Percentiles rank a stretch among this genome's conserved stretches.
phyloP scores from a whole-genome alignment of 2,329 filamentous ascomycete species.

The Apiospora rasikravindrae region DNA sequence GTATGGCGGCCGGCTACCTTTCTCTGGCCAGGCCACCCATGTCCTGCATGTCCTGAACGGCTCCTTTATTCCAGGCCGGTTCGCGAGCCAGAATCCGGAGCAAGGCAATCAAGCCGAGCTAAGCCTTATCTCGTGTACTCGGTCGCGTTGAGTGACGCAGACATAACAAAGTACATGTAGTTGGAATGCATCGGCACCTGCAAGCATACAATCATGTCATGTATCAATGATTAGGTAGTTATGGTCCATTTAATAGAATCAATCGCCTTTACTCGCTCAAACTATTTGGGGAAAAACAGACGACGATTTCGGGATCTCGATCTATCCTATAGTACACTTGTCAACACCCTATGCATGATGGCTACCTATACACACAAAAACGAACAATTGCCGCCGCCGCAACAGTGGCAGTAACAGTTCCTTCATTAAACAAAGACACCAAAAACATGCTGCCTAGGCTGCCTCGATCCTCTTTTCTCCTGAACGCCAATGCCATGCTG shows the following conservation, averaged over 20 bases:
- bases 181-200: background rate
- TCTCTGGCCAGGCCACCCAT: background rate
- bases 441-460: background rate
- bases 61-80: background rate
- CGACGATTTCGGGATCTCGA: background rate
- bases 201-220: background rate
- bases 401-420: background rate
- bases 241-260: background rate
- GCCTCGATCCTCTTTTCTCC: constrained; percentile 11
- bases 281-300: background rate
- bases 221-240: too few relatives aligned
- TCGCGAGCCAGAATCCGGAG: background rate
- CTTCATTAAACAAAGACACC: background rate
- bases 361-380: constrained; percentile 18
- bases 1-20: background rate
- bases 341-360: constrained; percentile 13
- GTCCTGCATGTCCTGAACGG: background rate
- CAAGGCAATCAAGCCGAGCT: background rate
- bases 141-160: too few relatives aligned
- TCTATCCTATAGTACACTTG: constrained; percentile 18
- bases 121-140: background rate
- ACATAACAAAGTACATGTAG: background rate
- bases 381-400: background rate
- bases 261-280: background rate
- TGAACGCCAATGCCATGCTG: constrained; percentile 22